phyloP scores from a whole-genome alignment of 352 stramenopile genomes.

The Globisporangium nunn region DNA sequence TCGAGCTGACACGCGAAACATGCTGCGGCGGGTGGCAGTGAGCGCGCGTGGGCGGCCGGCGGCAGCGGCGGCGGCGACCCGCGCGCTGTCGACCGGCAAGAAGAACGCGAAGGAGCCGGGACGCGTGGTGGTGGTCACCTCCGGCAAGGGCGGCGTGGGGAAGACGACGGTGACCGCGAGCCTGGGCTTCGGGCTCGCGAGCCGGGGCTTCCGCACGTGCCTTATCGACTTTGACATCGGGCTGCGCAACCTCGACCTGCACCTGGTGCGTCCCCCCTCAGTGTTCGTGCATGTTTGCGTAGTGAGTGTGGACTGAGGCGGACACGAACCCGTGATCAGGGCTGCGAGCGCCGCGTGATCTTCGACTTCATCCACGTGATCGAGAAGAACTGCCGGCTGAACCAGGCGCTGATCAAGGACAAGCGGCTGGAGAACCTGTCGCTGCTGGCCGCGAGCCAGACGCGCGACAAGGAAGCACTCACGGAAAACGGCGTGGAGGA shows the following conservation, averaged over 20 bases:
- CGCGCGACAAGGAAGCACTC: slow-evolving; percentile 86
- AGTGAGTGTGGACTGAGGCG: too few relatives aligned
- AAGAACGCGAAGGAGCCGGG: slow-evolving; percentile 12
- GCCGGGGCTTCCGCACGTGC: slow-evolving; percentile 82
- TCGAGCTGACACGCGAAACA: too few relatives aligned
- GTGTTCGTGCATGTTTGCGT: too few relatives aligned
- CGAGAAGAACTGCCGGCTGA: slow-evolving; percentile 84
- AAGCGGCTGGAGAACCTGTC: slow-evolving; percentile 81
- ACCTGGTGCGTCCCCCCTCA: slow-evolving; percentile 37
- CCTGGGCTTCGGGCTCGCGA: slow-evolving; percentile 77
- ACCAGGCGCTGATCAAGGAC: slow-evolving; percentile 88
- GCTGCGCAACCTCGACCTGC: slow-evolving; percentile 89
- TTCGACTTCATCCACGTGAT: slow-evolving; percentile 95
- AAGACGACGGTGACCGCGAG: slow-evolving; percentile 90
- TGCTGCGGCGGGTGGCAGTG: too few relatives aligned
- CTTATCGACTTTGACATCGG: slow-evolving; percentile 95
- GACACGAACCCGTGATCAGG: slow-evolving; percentile 8
- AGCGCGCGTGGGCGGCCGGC: too few relatives aligned
- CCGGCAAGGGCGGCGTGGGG: slow-evolving; percentile 89
- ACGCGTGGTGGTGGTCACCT: slow-evolving; percentile 88
- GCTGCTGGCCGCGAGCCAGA: slow-evolving; percentile 87
- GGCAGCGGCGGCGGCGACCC: neutral
- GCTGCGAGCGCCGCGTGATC: slow-evolving; percentile 90
- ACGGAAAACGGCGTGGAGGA: slow-evolving; percentile 85
- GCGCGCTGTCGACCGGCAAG: neutral